Conservation (phyloP, 805 yeast genomes). For the Yamadazyma philogaea region DNA sequence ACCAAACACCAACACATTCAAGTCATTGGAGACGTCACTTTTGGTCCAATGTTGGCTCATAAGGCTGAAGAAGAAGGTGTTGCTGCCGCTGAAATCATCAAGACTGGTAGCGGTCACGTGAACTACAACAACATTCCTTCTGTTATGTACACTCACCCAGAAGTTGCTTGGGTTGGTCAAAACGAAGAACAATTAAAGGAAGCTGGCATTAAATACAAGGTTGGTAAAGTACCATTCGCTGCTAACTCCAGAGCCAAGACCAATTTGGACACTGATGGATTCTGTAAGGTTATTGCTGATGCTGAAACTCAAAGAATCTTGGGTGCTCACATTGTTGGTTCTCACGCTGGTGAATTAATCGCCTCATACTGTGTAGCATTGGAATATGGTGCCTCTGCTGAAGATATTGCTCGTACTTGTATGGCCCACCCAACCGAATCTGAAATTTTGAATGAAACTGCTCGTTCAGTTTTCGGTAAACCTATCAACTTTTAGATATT, state of each 20-base stretch:
- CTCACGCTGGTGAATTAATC: conserved; percentile 99
- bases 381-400: conserved; percentile 98
- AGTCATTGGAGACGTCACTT: conserved; percentile 97
- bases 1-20: conserved; percentile 91
- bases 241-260: conserved; percentile 99
- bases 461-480: conserved; percentile 85
- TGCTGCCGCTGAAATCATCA: conserved; percentile 95
- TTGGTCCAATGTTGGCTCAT: conserved; percentile 99
- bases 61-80: conserved; percentile 99
- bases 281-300: conserved; percentile 93
- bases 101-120: conserved; percentile 94
- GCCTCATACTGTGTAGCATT: conserved; percentile 97
- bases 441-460: conserved; percentile 98
- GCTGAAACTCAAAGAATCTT: conserved; percentile 95
- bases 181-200: conserved; percentile 92
- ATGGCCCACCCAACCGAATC: conserved; percentile 98
- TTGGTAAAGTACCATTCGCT: conserved; percentile 97
- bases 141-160: conserved; percentile 99
- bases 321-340: conserved; percentile 96
- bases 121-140: conserved; percentile 97
- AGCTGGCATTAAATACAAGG: conserved; percentile 85
- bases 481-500: conserved; percentile 74
- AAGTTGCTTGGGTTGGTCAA: conserved; percentile 99
- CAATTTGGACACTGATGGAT: conserved; percentile 94
- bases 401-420: conserved; percentile 95